Evolutionary conservation across 768 basidiomycete genomes (phyloP), one percentile per base, ranked within the genome.

Genomic region (Nidularia pulvinata): DNA sequence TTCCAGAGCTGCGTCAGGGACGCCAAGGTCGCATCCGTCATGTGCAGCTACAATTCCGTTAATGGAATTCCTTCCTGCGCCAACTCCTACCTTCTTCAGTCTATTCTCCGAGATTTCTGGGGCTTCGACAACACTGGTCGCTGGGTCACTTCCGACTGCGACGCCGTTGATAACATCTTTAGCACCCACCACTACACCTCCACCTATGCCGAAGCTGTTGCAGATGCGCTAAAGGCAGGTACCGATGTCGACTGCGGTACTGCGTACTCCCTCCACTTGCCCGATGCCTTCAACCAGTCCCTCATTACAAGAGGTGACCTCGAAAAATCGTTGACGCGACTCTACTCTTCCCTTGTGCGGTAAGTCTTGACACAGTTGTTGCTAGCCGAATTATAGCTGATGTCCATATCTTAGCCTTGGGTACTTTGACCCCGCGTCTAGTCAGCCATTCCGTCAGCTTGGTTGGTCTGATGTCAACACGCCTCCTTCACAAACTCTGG

Each of bases 41-140:
- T 84, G 83, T 85, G 83, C 70, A 80, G 78, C 56, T 85, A 84
- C 61, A 85, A 84, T 55, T 76, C 82, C 7, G 80, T 85, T 16
- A 84, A 84, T 54, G 83, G 83, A 2, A 64, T 84, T 33, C 83
- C 83, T 4, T 71, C 79, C 1, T 85, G 83, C 58, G 82, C 80
- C 19, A 76, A 73, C 59, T 69, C 74, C 1, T 84, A 77, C 59
- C 69, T 85, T 32, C 68, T 85, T 33, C 80, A 83, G 59, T 69
- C 69, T 33, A 62, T 85, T 25, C 61, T 83, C 22, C 71, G 83
- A 14, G 81, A 81, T 51, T 65, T 68, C 46, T 84, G 79, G 76
- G 77, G 76, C 10, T 81, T 83, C 58, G 59, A 67, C 56, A 67
- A 74, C 50, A 72, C 78, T 47, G 74, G 80, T 39, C 64, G 81